Base-by-base conservation (phyloP, 805 yeast species). In the Metschnikowia drakensbergensis region DNA sequence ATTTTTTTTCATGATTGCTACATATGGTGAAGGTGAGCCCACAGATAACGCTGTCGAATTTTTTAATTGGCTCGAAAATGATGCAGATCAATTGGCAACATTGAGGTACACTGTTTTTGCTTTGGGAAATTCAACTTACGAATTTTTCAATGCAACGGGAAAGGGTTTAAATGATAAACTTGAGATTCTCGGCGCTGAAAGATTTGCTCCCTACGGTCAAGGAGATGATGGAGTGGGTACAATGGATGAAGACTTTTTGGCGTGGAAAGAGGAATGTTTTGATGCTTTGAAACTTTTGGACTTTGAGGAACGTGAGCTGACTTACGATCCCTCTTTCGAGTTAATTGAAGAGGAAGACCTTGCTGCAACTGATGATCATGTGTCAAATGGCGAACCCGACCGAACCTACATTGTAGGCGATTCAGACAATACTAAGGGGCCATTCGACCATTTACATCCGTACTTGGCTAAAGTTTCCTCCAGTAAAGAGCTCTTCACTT, bases 1-100 rank as follows among this genome's bases (percentile, higher is more conserved):
- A 22, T 66, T 71, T 28, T 69, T 72, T 49, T 84, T 92, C 61
- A 76, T 92, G 62, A 75, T 90, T 71, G 94, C 98, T 30, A 89
- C 97, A 8, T 94, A 94, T 60, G 99, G 99, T 58, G 99, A 92
- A 71, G 99, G 99, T 63, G 99, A 92, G 66, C 96, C 96, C 58
- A 92, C 99, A 10, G 99, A 92, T 66, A 88, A 88, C 59, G 94
- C 97, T n/a, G 79, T 80, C 37, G 82, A 81, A 34, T 88, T 94
- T 64, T 83, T 81, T 62, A 86, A 84, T 49, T 82, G 72, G 62
- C 77, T 91, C 60, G 79, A 82, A 31, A 67, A 74, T 46, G 80
- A 77, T 44, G 77, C 71, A 37, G 80, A 77, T 51, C 67, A 68
- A 46, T 72, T 91, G 58, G 62, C 76, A 6, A 79, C 77, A 51